These are phyloP conservation scores for Hyaloperonospora arabidopsidis DNA, from an alignment of 352 stramenopile species.

Conservation along the genomic window DNA sequence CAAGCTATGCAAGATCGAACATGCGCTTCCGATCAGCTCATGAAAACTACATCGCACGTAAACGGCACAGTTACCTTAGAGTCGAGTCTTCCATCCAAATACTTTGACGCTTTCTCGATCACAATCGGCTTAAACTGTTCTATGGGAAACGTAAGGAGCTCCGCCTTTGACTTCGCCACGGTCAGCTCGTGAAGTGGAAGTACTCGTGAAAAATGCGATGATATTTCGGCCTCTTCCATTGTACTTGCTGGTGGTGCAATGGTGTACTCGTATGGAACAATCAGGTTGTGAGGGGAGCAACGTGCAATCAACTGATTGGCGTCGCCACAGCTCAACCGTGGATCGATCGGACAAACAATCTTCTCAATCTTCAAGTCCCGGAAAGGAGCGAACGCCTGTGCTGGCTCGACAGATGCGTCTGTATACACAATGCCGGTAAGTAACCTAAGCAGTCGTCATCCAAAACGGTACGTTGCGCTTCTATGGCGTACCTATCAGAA, in stretches of 20 bases:
- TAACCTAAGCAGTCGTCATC: neutral
- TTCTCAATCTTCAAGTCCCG: slow-evolving; percentile 63
- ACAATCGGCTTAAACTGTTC: slow-evolving; percentile 60
- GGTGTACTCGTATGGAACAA: slow-evolving; percentile 62
- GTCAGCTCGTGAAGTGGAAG: slow-evolving; percentile 70
- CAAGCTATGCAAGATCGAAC: slow-evolving; percentile 28
- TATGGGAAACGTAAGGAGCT: slow-evolving; percentile 65
- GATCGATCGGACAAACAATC: slow-evolving; percentile 69
- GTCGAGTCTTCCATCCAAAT: slow-evolving; percentile 76
- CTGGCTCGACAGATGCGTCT: slow-evolving; percentile 56
- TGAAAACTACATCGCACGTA: too few relatives aligned
- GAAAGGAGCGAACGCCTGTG: slow-evolving; percentile 47
- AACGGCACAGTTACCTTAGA: slow-evolving; percentile 33
- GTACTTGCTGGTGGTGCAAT: slow-evolving; percentile 13
- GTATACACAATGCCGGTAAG: neutral
- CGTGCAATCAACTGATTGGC: slow-evolving; percentile 81
- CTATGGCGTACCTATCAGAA: slow-evolving; percentile 54
- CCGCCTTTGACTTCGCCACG: slow-evolving; percentile 53
- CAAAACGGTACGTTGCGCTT: neutral
- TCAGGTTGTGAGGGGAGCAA: slow-evolving; percentile 58
- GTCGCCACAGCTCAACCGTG: slow-evolving; percentile 72
- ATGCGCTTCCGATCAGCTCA: neutral
- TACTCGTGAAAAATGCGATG: slow-evolving; percentile 64
- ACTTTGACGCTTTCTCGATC: slow-evolving; percentile 71
- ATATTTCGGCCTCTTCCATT: slow-evolving; percentile 21